Conservation (phyloP, 2,329 filamentous ascomycete genomes). For the Neofusicoccum ribis region DNA sequence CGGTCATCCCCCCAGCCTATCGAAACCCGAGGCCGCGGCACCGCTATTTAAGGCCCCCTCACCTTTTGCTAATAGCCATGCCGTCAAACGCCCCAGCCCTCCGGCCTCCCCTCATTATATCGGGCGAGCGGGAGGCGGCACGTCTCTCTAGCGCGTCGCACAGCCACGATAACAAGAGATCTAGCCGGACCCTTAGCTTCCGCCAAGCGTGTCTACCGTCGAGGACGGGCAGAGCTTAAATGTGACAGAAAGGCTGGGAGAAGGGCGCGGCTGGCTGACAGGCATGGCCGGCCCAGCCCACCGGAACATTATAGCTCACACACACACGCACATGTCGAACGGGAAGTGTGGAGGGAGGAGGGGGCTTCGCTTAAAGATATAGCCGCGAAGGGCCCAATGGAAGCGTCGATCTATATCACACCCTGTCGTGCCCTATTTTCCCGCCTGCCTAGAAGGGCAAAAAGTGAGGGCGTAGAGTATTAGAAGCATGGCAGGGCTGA, state of each 20-base stretch:
- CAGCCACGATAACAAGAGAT: not conserved
- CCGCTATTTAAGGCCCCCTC: not conserved
- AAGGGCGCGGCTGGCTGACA: not conserved
- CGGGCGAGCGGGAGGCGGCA: not conserved
- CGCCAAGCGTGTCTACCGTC: not conserved
- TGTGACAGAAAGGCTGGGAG: not conserved
- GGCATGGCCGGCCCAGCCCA: not conserved
- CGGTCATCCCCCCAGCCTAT: not conserved
- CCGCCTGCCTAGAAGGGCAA: not conserved
- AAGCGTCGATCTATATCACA: not conserved
- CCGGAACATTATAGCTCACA: not conserved
- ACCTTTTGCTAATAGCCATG: not conserved
- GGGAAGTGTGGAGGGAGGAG: not conserved
- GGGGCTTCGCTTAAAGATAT: not conserved
- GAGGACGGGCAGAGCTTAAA: not conserved
- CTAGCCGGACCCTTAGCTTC: not conserved
- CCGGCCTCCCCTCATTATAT: not conserved
- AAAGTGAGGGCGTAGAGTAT: not conserved
- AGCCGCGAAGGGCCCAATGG: not conserved
- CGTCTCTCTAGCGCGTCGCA: not conserved
- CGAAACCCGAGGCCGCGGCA: not conserved
- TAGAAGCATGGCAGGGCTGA: conserved; percentile 1
- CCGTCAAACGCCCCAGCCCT: not conserved
- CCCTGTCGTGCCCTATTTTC: not conserved
- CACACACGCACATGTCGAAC: too few relatives aligned